Percentiles rank a stretch among this genome's conserved stretches.
These are phyloP conservation scores for Amylocarpus encephaloides DNA, from an alignment of 2,329 filamentous ascomycete species.

Conservation along the genomic window DNA sequence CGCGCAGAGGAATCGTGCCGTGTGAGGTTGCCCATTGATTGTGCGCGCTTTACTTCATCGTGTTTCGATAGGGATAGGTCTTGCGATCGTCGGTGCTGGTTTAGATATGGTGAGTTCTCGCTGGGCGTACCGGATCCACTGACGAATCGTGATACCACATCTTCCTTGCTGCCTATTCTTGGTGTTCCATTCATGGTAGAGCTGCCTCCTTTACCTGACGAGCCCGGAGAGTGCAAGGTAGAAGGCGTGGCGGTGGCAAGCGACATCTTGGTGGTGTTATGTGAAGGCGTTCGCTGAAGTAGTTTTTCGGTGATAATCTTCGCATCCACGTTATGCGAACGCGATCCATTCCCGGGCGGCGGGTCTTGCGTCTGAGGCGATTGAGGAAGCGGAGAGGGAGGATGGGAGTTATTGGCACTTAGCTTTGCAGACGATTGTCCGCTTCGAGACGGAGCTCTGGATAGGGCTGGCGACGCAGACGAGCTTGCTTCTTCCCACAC, in stretches of 20 bases:
- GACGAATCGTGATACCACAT: constrained; percentile 55
- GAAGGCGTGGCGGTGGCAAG: constrained; percentile 42
- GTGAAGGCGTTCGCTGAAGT: constrained; percentile 56
- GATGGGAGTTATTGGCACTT: constrained; percentile 29
- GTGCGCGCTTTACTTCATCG: constrained; percentile 27
- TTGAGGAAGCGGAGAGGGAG: constrained; percentile 23
- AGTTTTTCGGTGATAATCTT: constrained; percentile 62
- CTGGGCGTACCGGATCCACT: constrained; percentile 43
- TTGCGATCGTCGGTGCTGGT: constrained; percentile 30
- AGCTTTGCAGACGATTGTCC: constrained; percentile 42
- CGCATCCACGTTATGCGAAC: constrained; percentile 46
- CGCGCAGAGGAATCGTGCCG: constrained; percentile 11
- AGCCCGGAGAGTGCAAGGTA: constrained; percentile 32
- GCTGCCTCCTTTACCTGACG: constrained; percentile 20
- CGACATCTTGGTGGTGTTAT: constrained; percentile 56
- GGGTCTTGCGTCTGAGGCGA: constrained; percentile 15
- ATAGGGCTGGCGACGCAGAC: constrained; percentile 54
- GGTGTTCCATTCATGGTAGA: constrained; percentile 14
- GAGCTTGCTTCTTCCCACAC: constrained; percentile 63
- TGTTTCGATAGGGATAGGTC: constrained; percentile 7
- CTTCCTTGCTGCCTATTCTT: constrained; percentile 32
- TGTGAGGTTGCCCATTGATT: constrained; percentile 29
- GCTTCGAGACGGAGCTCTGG: constrained; percentile 39
- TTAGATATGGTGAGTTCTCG: constrained; percentile 45
- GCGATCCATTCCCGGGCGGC: constrained; percentile 28